Evolutionary conservation across 1,139 yeast genomes (phyloP).

Genomic region (Casaregolazyma lundiana): DNA sequence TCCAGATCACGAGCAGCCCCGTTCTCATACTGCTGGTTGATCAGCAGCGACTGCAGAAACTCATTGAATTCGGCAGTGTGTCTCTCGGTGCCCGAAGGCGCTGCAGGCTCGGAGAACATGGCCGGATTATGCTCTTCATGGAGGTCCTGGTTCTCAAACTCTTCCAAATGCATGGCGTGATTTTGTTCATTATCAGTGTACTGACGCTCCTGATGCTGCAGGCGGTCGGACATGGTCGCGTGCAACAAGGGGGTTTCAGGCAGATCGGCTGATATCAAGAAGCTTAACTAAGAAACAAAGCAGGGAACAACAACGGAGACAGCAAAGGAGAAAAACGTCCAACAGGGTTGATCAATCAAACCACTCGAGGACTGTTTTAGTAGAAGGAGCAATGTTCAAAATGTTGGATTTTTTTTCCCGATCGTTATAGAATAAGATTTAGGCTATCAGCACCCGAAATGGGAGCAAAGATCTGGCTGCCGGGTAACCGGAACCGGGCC

Average conservation of each 20-base stretch:
- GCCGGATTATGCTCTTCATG: neutral
- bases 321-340: too few relatives aligned
- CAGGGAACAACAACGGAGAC: too few relatives aligned
- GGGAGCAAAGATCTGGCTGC: neutral
- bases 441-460: too few relatives aligned
- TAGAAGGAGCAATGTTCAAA: neutral
- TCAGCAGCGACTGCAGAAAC: constrained; percentile 12
- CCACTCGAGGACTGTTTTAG: neutral
- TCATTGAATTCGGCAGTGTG: constrained; percentile 16
- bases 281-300: too few relatives aligned
- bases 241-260: neutral
- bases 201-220: neutral
- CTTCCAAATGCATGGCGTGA: neutral
- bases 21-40: constrained; percentile 1
- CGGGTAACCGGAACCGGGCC: neutral
- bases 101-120: neutral
- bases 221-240: neutral
- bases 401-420: neutral
- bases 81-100: neutral
- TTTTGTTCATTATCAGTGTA: neutral
- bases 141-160: neutral
- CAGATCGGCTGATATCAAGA: too few relatives aligned
- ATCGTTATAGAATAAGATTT: neutral
- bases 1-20: constrained; percentile 6
- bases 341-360: neutral